Evolutionary conservation across 768 basidiomycete species (phyloP), one percentile per base, ranked within the genome.

Genomic region (Calocybe gangraenosa): DNA sequence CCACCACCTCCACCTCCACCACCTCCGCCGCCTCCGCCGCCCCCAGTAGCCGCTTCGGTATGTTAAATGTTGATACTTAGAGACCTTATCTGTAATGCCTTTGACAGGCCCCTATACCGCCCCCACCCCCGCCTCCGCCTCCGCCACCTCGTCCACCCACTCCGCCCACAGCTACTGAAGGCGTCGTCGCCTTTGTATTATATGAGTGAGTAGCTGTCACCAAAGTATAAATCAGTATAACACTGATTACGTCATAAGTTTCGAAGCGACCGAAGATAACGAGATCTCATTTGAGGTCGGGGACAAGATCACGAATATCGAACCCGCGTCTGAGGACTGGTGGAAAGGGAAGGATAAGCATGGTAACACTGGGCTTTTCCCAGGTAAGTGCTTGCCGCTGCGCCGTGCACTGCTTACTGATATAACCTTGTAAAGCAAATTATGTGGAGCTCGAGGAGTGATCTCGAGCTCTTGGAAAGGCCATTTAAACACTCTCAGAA

Each of bases 241-340:
- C 42, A 41, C 35, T 35, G 37, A 21, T 46, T 7, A 51, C 37
- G 35, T 40, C 18, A 43, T 6, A 39, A 93, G 89, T 51, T 95
- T 94, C 57, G 89, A 92, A 8, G 90, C 93, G 0, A 80, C 80
- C 0, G 93, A 96, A 59, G 92, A 92, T 53, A 96, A 97, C 58
- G 93, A 96, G 58, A 66, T 96, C 21, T 75, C 82, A 2, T 92
- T 97, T 76, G 68, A 61, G 22, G 92, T 92, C 61, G 90, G 89
- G 20, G 92, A 93, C 28, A 66, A 70, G 45, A 88, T 96, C 58
- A 73, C 70, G 14, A 73, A 85, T 44, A 87, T 96, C 42, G 87
- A 91, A 57, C 81, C 84, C 42, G 81, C 79, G 5, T 83, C 80
- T 7, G 89, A 91, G n/a, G 90, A 90, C 53, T 92, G 90, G 91